Base-by-base conservation (phyloP, 1,139 yeast genomes). In the Suhomyces wounanorum region DNA sequence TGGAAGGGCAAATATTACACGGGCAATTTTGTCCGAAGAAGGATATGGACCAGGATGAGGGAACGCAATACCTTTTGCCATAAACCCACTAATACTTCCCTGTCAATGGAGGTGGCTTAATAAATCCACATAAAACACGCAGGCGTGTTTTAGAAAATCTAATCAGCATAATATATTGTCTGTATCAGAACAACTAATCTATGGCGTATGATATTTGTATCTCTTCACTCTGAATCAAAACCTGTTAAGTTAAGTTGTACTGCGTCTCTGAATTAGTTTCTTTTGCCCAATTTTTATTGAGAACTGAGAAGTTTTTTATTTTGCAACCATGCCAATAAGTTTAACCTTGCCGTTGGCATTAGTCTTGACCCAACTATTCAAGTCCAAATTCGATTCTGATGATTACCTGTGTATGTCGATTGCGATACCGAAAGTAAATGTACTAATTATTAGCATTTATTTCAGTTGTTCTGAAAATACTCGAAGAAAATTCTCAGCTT, bases 1-100 rank as follows among this genome's bases (percentile, higher is more conserved):
- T 86, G 92, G 92, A 79, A 79, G 59, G 89, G 89, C 1, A 75
- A 74, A 48, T 81, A 79, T 44, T 74, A 78, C 40, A 69, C 79
- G 53, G 84, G 84, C 3, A 76, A 75, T 55, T 78, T 81, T 59
- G 84, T 85, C 0, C 64, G 92, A 52, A 66, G 87, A 52, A 64
- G 91, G 45, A 65, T 84, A 1, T 85, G 90, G 90, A 71, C 83
- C 8, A 65, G 88, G 48, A 59, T 73, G 59, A 65, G 81, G 42
- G 46, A 43, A 44, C 39, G 39, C 7, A 45, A n/a, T 11, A 25
- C 26, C 30, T 40, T 14, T 5, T 16, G 14, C 10, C n/a, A n/a
- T n/a, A n/a, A n/a, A n/a, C n/a, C 37, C 9, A 13, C 23, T 38
- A 37, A n/a, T 9, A 4, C n/a, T 6, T 11, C 28, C 3, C 10